phyloP scores from a whole-genome alignment of 805 yeast genomes.

The Wickerhamiella spandovensis region DNA sequence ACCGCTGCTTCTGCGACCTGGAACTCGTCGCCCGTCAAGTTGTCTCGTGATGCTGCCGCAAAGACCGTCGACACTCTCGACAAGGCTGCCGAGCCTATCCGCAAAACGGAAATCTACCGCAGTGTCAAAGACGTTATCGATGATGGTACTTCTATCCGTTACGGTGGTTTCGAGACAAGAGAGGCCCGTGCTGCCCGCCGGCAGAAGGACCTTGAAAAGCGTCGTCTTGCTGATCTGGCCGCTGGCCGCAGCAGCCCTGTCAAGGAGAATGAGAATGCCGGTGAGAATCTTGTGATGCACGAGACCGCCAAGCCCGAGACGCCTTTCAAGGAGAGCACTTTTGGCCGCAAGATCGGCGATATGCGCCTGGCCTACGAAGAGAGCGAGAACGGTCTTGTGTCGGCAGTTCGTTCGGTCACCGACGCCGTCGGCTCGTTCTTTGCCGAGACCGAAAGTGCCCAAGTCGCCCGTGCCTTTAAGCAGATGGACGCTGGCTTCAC shows the following conservation, averaged over 20 bases:
- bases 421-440: conserved; percentile 78
- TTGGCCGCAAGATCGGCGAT: conserved; percentile 52
- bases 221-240: conserved; percentile 30
- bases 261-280: conserved; percentile 55
- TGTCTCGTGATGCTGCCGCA: conserved; percentile 74
- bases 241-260: conserved; percentile 46
- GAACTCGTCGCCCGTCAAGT: conserved; percentile 88
- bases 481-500: conserved; percentile 83
- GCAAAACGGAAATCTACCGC: conserved; percentile 79
- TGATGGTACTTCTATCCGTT: conserved; percentile 77
- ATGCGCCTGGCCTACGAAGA: conserved; percentile 64
- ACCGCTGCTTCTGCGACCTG: conserved; percentile 82
- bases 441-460: conserved; percentile 92
- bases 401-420: conserved; percentile 62
- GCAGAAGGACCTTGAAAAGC: conserved; percentile 29
- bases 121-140: conserved; percentile 80
- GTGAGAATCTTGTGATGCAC: conserved; percentile 69
- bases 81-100: conserved; percentile 78
- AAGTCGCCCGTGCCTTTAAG: conserved; percentile 74
- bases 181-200: conserved; percentile 69
- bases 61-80: conserved; percentile 75
- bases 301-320: conserved; percentile 66
- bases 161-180: conserved; percentile 84
- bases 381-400: conserved; percentile 80
- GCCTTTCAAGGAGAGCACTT: conserved; percentile 48